Percentiles rank a stretch among this genome's conserved stretches.
Evolutionary conservation across 495 filamentous ascomycete species (phyloP).

Genomic region (Lentithecium fluviatile): DNA sequence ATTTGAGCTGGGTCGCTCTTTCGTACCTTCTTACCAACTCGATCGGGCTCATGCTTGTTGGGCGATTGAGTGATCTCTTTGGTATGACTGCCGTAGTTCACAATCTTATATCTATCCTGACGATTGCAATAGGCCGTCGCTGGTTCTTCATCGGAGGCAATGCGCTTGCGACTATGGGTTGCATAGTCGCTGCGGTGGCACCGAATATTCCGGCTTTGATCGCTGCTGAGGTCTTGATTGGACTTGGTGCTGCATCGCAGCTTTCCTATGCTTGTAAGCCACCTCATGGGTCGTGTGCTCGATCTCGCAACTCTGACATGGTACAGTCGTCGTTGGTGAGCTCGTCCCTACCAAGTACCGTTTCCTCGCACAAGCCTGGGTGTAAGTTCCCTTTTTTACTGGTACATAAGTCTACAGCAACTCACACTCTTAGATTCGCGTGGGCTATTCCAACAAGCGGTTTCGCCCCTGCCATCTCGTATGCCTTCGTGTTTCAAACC

Average conservation of each 20-base stretch:
- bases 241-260: constrained; percentile 37
- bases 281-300: background rate
- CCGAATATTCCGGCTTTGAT: constrained; percentile 33
- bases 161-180: constrained; percentile 35
- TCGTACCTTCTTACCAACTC: constrained; percentile 39
- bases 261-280: constrained; percentile 37
- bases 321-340: constrained; percentile 30
- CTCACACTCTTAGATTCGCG: constrained; percentile 14
- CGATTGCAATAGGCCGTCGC: constrained; percentile 26
- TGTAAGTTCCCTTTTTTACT: constrained; percentile 5
- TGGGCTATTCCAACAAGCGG: constrained; percentile 31
- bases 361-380: constrained; percentile 27
- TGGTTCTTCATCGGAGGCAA: constrained; percentile 39
- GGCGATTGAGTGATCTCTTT: constrained; percentile 41
- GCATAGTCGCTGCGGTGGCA: constrained; percentile 40
- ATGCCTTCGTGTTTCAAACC: constrained; percentile 34
- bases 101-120: background rate
- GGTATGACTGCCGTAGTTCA: constrained; percentile 12
- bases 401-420: background rate
- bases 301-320: background rate
- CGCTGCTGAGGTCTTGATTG: constrained; percentile 39
- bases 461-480: constrained; percentile 32
- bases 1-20: constrained; percentile 40
- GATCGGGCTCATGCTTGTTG: constrained; percentile 38
- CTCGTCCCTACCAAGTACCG: constrained; percentile 28